Base-by-base conservation (phyloP, 1,284 basidiomycete species). In the Mycena sp. region DNA sequence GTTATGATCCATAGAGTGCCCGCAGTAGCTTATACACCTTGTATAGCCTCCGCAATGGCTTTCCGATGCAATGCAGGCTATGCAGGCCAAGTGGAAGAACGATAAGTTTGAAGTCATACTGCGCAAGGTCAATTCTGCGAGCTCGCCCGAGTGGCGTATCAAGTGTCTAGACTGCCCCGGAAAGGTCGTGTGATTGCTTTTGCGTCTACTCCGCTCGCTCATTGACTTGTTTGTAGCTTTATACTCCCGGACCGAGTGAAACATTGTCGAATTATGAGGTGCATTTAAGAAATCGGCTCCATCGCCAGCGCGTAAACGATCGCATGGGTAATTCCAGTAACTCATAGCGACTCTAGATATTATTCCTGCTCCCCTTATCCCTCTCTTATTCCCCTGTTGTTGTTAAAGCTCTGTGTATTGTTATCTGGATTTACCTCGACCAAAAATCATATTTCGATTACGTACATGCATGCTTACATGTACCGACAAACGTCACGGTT, bases 131-230 rank as follows among this genome's bases (percentile, higher is more conserved):
- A 81, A 79, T 29, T 75, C 80, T 38, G 81, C 86, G 3, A 94
- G 95, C 74, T 98, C 95, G 95, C 32, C 54, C 85, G 96, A 96
- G 75, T 99, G 96, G 96, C 86, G 96, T 21, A 87, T 98, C 72
- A 96, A 94, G 77, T 99, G 97, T 77, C 75, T 91, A 63, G 97
- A 99, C 76, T 99, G 97, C 77, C 95, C 95, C 67, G 94, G 94
- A 72, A 96, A 96, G 85, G 94, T 95, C 65, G 19, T 9, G 83
- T 74, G 10, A 6, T 32, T 23, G 43, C 32, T 29, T 46, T 37
- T 49, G 38, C 29, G n/a, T 11, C 46, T n/a, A 17, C 16, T 61
- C 38, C 30, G 58, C 43, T 30, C 44, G 58, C 52, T 19, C 51
- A 23, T 53, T 48, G 48, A 53, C 54, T 16, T 43, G 21, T 25